Evolutionary conservation across 2,329 filamentous ascomycete species (phyloP), one percentile per base, ranked within the genome.

Genomic region (Colletotrichum brevisporum): DNA sequence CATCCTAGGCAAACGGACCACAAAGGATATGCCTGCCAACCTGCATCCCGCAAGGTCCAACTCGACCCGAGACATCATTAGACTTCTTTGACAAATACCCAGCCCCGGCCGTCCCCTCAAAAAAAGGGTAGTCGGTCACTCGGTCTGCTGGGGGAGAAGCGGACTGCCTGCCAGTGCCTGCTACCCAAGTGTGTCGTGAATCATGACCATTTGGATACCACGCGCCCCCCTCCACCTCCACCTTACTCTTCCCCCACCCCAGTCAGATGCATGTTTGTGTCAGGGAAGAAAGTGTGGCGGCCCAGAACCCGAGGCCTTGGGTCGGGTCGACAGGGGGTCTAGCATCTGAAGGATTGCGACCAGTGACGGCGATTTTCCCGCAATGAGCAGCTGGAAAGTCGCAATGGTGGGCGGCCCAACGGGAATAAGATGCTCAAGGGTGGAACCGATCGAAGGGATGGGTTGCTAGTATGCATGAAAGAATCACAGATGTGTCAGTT

Each of bases 61-160:
- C n/a, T 43, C 48, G 50, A 61, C 51, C 55, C 67, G 67, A 69
- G 67, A 69, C 67, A 69, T 67, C 50, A 61, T 69, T 69, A 53
- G 62, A 61, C 63, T 69, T 69, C 51, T 60, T 69, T 69, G 67
- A 69, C 67, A 67, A 69, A 69, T 69, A 69, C 50, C 56, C 62
- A 67, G 62, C 55, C 67, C 67, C 62, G n/a, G 56, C 39, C 26
- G 50, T 60, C 55, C 21, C 43, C 53, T 61, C 55, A 24, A 36
- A 36, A 18, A 26, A 12, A 48, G 41, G 24, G 50, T 31, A 51
- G 21, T 27, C 50, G 21, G 61, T 21, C 36, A 51, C 16, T 27
- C 50, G 21, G 61, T 21, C 36, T 8, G 16, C 41, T 21, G 48
- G 54, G 50, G 53, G 43, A 18, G 45, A 36, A 26, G n/a, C n/a